phyloP scores from a whole-genome alignment of 2,329 filamentous ascomycete genomes.

The Sporothrix sp. region DNA sequence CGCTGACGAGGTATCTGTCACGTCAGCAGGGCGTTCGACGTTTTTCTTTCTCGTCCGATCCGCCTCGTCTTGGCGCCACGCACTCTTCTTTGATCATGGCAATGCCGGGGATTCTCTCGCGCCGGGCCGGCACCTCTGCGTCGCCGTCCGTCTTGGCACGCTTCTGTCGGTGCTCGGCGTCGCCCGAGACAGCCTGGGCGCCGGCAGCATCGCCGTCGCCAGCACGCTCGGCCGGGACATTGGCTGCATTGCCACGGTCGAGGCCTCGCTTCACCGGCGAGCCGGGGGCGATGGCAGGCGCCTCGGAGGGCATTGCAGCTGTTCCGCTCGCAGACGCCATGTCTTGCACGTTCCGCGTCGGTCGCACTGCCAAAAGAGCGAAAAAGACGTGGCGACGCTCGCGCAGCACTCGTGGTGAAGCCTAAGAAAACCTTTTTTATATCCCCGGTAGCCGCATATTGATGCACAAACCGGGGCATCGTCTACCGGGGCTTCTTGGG shows the following conservation, averaged over 20 bases:
- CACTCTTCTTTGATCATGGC: conserved; percentile 67
- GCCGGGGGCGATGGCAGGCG: background rate
- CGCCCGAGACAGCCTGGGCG: background rate
- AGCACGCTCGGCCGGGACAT: background rate
- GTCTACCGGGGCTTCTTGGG: background rate
- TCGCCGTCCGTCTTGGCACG: conserved; percentile 44
- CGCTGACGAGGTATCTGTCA: conserved; percentile 33
- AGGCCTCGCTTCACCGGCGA: conserved; percentile 11
- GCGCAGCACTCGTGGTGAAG: background rate
- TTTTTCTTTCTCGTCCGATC: no score
- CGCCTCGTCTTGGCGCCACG: conserved; percentile 20
- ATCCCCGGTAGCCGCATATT: background rate
- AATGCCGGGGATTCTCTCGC: conserved; percentile 41
- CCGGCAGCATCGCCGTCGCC: background rate
- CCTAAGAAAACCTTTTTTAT: conserved; percentile 5
- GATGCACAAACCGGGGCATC: background rate
- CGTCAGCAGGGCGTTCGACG: background rate
- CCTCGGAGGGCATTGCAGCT: background rate
- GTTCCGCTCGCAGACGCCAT: conserved; percentile 5
- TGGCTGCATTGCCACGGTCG: background rate
- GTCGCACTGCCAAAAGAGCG: no score
- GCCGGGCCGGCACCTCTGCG: conserved; percentile 18
- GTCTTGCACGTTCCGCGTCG: background rate
- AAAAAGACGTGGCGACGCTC: no score
- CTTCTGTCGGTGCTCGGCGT: conserved; percentile 36